phyloP scores from a whole-genome alignment of 768 basidiomycete genomes.

The Rhizopogon rudus region DNA sequence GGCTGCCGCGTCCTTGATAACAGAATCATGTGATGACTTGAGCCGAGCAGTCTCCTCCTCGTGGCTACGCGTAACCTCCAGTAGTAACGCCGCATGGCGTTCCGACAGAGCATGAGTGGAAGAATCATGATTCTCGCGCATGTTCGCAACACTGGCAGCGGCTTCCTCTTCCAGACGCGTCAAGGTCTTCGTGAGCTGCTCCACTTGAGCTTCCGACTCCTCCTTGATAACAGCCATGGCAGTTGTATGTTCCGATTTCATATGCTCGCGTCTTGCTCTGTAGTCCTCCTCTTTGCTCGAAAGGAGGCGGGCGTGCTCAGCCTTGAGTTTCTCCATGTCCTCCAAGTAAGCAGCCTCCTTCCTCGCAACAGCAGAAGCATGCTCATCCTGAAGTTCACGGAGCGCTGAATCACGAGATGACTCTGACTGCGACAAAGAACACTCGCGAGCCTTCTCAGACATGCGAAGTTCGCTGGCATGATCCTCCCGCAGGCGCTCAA shows the following conservation, averaged over 20 bases:
- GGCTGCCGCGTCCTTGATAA: constrained; percentile 25
- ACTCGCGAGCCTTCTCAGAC: constrained; percentile 71
- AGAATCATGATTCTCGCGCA: constrained; percentile 44
- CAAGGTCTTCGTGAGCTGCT: constrained; percentile 53
- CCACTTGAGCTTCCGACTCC: constrained; percentile 42
- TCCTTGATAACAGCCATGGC: constrained; percentile 24
- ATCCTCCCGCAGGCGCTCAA: constrained; percentile 74
- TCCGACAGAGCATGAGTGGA: constrained; percentile 43
- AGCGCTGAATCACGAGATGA: constrained; percentile 59
- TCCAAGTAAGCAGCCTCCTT: constrained; percentile 63
- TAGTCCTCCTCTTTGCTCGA: constrained; percentile 60
- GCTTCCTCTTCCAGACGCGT: constrained; percentile 48
- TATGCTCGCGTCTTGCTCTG: constrained; percentile 26
- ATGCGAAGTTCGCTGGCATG: constrained; percentile 71
- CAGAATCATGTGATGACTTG: constrained; percentile 41
- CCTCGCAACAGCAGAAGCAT: constrained; percentile 56
- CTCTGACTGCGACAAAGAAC: constrained; percentile 69
- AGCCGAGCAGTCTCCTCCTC: constrained; percentile 48
- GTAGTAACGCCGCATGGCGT: constrained; percentile 50
- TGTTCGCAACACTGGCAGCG: constrained; percentile 30
- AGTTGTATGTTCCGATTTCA: constrained; percentile 31
- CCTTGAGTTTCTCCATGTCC: constrained; percentile 61
- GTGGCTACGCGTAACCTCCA: constrained; percentile 52
- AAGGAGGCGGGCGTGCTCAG: constrained; percentile 52
- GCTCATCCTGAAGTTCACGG: constrained; percentile 67